Evolutionary conservation across 164 flowering plant species (phyloP), one percentile per base, ranked within the genome.

Genomic region (Umbellularia californica): DNA sequence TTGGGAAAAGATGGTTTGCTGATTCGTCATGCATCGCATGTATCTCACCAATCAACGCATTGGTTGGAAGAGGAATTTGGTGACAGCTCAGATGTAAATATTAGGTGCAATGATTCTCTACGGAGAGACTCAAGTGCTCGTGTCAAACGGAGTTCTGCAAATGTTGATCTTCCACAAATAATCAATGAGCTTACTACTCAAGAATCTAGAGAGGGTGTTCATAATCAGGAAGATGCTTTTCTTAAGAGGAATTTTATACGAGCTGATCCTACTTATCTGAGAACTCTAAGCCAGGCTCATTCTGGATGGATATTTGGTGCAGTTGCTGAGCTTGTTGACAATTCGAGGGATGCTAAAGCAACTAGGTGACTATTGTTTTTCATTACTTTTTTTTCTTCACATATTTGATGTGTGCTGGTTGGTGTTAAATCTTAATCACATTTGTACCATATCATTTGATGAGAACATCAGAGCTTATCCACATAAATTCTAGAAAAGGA

Each of bases 221-320:
- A 58, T 74, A 23, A 58, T 70, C 20, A 50, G 60, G 58, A 50
- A 9, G 47, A 33, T 70, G 58, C 15, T 50, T 70, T 25, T 28
- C 27, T 24, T 58, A 52, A 75, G 22, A 33, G 58, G 5, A 35
- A 68, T 69, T 52, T 50, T 27, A 80, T 79, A 15, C 76, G 68
- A 3, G 71, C 82, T 33, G 76, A 83, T 75, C 90, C 92, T 33
- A 82, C 84, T 74, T 87, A 83, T 76, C 66, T 88, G 65, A 76
- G 74, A 73, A 87, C 87, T 58, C 84, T 87, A 30, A 82, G 88
- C 51, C 89, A 84, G 27, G 72, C 81, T 52, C 92, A 87, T 77
- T 86, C 87, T 70, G 85, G 83, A 55, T 88, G 92, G 92, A 80
- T 84, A 33, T 88, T 88, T 78, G 88, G 92, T 75, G 92, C 92